Base-by-base conservation (phyloP, 2,329 filamentous ascomycete species). In the Aspergillus sojae region DNA sequence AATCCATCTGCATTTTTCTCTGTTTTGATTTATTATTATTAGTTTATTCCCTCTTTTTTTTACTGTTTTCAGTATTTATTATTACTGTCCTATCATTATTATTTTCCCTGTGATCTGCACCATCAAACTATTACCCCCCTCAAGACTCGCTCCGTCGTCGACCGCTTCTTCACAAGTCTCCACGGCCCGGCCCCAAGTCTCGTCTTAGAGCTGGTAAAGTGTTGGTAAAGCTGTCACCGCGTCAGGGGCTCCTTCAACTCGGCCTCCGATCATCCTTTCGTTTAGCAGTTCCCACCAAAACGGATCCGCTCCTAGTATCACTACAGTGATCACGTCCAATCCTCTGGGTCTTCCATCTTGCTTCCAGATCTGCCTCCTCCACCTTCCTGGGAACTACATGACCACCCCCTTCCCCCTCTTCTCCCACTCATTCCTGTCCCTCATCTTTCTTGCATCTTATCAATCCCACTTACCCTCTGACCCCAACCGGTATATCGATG, bases 241-340 rank as follows among this genome's bases (percentile, higher is more conserved):
- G 72, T 76, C 72, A 76, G 74, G 74, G 75, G 72, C 69, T 73
- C 64, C 67, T 69, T 70, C 71, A 67, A 62, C 66, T 67, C 66
- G 61, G 66, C 62, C 62, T 65, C 61, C 58, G 59, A 63, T 65
- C 64, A 66, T 65, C 67, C 68, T 66, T 68, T 70, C 63, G 61
- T 69, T 69, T 73, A 72, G 68, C 57, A 67, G 68, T 71, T 69
- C 74, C 70, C 75, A 72, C 72, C 70, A 65, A 68, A 68, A 73
- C 70, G 74, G 77, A 70, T 75, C 75, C 70, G 73, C 74, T 75
- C 73, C 73, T 74, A 26, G 23, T 26, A 74, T 76, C 72, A 72
- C 65, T 71, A 65, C 72, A 71, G 68, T 73, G 68, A 70, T 70
- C 70, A 68, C 65, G 67, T 68, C 69, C 71, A 68, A 65, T 70